Conservation (phyloP, 805 yeast species). For the Cyberlindnera saturnus region DNA sequence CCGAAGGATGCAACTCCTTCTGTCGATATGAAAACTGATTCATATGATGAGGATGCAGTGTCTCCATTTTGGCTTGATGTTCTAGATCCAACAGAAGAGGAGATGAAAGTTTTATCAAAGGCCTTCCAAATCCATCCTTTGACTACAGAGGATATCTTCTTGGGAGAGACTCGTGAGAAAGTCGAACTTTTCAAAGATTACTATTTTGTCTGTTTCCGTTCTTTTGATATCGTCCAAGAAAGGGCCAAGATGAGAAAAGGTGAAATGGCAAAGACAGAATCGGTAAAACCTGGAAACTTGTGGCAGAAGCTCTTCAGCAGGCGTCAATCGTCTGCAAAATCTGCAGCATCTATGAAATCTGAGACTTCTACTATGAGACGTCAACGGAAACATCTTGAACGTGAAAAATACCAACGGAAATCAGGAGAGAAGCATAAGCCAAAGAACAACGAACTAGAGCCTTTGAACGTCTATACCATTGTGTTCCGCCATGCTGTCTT, state of each 20-base stretch:
- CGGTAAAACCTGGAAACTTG: constrained; percentile 3
- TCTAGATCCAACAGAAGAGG: constrained; percentile 90
- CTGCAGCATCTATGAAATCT: constrained; percentile 10
- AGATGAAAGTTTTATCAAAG: constrained; percentile 85
- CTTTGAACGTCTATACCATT: constrained; percentile 87
- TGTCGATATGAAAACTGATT: constrained; percentile 9
- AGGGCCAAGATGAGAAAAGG: constrained; percentile 22
- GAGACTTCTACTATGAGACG: constrained; percentile 23
- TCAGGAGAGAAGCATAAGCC: constrained; percentile 40
- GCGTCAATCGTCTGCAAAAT: constrained; percentile 9
- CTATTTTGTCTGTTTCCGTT: constrained; percentile 85
- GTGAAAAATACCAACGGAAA: constrained; percentile 34
- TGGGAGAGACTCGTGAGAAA: constrained; percentile 93
- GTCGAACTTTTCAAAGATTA: constrained; percentile 89
- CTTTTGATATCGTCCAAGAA: constrained; percentile 77
- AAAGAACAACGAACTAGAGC: constrained; percentile 58
- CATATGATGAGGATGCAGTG: constrained; percentile 28
- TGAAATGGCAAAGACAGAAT: constrained; percentile 1
- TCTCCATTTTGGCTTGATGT: constrained; percentile 93
- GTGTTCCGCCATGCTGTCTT: constrained; percentile 88
- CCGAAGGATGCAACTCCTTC: constrained; percentile 2
- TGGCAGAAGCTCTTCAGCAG: constrained; percentile 9
- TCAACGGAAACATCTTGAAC: constrained; percentile 27
- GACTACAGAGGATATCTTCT: constrained; percentile 89
- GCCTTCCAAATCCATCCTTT: constrained; percentile 94